Evolutionary conservation across 306 rosid genomes (phyloP), one percentile per base, ranked within the genome.

Genomic region (Canavalia gladiata): DNA sequence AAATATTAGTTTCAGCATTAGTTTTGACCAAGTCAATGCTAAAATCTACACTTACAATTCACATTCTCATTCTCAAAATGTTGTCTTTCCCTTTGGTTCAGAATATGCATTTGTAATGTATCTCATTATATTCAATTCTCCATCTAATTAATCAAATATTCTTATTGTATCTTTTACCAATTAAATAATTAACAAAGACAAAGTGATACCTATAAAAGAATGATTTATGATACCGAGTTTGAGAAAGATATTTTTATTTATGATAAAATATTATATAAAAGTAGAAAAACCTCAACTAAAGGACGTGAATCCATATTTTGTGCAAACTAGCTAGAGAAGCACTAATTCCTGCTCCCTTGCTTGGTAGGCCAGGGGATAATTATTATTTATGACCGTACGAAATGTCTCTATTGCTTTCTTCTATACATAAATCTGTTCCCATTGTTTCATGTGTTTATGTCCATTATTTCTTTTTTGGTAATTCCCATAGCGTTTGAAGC

Each of bases 241-340:
- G 12, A 72, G 54, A 74, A 50, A 72, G 77, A 85, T 66, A 71
- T 85, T 56, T 69, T 33, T 52, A 66, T 62, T 57, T 64, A 63
- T 57, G 58, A 54, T 72, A 47, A 57, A 46, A 37, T 71, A 56
- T 30, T 6, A 77, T 41, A 59, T 31, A 51, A 46, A 55, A 39
- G 43, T 59, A 70, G 54, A 33, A 59, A 62, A 66, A 59, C 42
- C 12, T 52, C 4, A 62, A 42, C 50, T 54, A 28, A 72, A 72
- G 80, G 78, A 49, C 73, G 81, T 50, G 84, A 67, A 59, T 0
- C 41, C 63, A 49, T 74, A 74, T 65, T 77, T 85, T 46, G 83
- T 81, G 86, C 83, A 56, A 33, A 66, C 74, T 79, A 85, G 86
- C 88, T 82, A 66, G 80, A 64, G 84, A 82, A 77, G 81, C 88